Base-by-base conservation (phyloP, 257 asterid genomes). In the Nyctanthes arbortristis region DNA sequence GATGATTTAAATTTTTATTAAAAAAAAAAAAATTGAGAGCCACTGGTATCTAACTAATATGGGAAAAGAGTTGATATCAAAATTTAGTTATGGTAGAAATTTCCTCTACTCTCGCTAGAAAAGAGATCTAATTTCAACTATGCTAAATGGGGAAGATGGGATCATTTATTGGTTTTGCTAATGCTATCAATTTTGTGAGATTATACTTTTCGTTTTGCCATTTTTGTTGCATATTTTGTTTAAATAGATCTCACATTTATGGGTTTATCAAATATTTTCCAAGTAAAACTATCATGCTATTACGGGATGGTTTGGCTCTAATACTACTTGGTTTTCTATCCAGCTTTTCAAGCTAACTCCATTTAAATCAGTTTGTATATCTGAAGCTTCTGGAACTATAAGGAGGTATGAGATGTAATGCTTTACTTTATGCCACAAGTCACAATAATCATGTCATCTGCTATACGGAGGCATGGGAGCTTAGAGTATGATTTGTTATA, bases 281-380 rank as follows among this genome's bases (percentile, higher is more conserved):
- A 13, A 72, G 62, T 66, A 20, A 34, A 16, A 65, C 29, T 12
- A 30, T 52, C 54, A 18, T 52, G 35, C 39, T 7, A 14, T 10
- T 37, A 27, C 40, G 32, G 36, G 68, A 69, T 71, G 73, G 39
- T 77, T 74, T 27, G 8, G 8, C 63, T 68, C 65, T 43, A 40
- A 65, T 7, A 70, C 5, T 28, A 52, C 68, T 57, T 66, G 12
- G 34, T 61, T 75, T 65, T 31, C 57, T 28, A 73, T 75, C 66
- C 97, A 94, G 99, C 90, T 94, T 76, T 87, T 84, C 78, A 88
- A 82, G 91, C 77, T 94, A 39, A 84, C 95, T n/a, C 84, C 89
- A 0, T 79, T 59, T 67, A 93, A 87, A 57, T 91, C 89, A 27
- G 68, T 91, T 61, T 94, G 97, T 69, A 71, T 88, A 39, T 77